phyloP scores from a whole-genome alignment of 495 filamentous ascomycete species.

The Tirmania nivea region DNA sequence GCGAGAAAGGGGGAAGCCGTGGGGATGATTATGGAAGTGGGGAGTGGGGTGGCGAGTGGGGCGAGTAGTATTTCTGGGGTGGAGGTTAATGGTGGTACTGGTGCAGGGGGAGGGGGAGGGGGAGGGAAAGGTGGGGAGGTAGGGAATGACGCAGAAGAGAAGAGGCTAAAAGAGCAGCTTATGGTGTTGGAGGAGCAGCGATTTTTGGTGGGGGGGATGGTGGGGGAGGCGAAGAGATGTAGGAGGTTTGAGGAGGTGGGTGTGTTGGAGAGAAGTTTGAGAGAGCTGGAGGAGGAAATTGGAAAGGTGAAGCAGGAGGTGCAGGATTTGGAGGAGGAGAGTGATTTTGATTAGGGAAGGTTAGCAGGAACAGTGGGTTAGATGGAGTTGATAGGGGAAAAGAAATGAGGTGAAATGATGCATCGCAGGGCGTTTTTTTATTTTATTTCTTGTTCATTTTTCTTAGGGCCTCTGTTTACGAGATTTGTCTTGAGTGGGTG shows the following conservation, averaged over 20 bases:
- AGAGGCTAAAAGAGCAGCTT: constrained; percentile 56
- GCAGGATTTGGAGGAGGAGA: constrained; percentile 26
- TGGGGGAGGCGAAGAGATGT: constrained; percentile 55
- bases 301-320: constrained; percentile 38
- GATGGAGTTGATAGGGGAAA: too few species aligned
- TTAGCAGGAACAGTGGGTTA: too few species aligned
- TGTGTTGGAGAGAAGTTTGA: constrained; percentile 55
- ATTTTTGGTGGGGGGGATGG: constrained; percentile 79
- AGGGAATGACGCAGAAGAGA: constrained; percentile 67
- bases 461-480: too few species aligned
- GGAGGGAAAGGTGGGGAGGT: constrained; percentile 30
- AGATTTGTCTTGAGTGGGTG: too few species aligned
- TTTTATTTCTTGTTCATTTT: too few species aligned
- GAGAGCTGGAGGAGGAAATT: constrained; percentile 70
- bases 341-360: too few species aligned
- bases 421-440: too few species aligned
- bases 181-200: constrained; percentile 88
- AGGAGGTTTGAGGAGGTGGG: constrained; percentile 79
- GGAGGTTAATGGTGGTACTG: constrained; percentile 60
- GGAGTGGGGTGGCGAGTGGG: constrained; percentile 52
- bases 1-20: constrained; percentile 33
- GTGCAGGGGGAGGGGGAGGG: constrained; percentile 28
- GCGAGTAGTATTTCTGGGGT: constrained; percentile 50
- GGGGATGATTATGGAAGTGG: constrained; percentile 54
- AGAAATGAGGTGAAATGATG: too few species aligned